A percentile compares a stretch with the other conserved stretches of the same genome.
phyloP scores from a whole-genome alignment of 768 basidiomycete species.

The Boletus sensibilis region DNA sequence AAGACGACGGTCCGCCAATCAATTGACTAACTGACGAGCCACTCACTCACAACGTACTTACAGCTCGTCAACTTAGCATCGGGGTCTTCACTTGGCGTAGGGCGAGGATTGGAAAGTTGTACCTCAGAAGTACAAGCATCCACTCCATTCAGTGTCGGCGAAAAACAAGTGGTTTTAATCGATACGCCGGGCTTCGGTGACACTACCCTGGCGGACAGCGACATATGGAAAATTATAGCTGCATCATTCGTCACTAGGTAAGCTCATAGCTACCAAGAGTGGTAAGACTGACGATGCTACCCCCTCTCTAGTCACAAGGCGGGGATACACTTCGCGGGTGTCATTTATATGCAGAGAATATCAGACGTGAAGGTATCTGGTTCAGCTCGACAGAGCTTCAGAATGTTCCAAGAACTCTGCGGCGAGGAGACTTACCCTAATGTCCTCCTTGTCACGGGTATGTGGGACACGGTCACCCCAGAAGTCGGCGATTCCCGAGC shows the following conservation, averaged over 20 bases:
- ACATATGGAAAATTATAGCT: slow-evolving; percentile 50
- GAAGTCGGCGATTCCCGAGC: slow-evolving; percentile 40
- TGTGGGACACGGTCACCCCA: slow-evolving; percentile 44
- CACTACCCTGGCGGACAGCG: slow-evolving; percentile 45
- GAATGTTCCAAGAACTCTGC: slow-evolving; percentile 51
- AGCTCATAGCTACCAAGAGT: neutral
- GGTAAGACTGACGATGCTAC: neutral
- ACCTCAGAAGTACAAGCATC: slow-evolving; percentile 34
- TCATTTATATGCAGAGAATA: slow-evolving; percentile 55
- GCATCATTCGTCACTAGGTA: slow-evolving; percentile 32
- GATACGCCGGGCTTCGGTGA: slow-evolving; percentile 67
- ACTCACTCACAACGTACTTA: neutral
- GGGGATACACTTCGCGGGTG: slow-evolving; percentile 39
- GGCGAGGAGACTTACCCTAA: slow-evolving; percentile 46
- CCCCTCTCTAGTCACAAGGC: slow-evolving; percentile 19
- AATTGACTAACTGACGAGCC: neutral
- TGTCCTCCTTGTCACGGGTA: slow-evolving; percentile 51
- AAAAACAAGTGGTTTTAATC: slow-evolving; percentile 44
- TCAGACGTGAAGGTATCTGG: slow-evolving; percentile 48
- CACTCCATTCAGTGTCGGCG: slow-evolving; percentile 25
- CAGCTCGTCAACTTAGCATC: slow-evolving; percentile 38
- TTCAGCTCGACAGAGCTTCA: slow-evolving; percentile 45
- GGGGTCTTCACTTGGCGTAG: slow-evolving; percentile 29
- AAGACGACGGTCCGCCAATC: slow-evolving; percentile 29
- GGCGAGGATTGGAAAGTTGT: slow-evolving; percentile 35